phyloP scores from a whole-genome alignment of 2,329 filamentous ascomycete species.

The Aspergillus sp. region DNA sequence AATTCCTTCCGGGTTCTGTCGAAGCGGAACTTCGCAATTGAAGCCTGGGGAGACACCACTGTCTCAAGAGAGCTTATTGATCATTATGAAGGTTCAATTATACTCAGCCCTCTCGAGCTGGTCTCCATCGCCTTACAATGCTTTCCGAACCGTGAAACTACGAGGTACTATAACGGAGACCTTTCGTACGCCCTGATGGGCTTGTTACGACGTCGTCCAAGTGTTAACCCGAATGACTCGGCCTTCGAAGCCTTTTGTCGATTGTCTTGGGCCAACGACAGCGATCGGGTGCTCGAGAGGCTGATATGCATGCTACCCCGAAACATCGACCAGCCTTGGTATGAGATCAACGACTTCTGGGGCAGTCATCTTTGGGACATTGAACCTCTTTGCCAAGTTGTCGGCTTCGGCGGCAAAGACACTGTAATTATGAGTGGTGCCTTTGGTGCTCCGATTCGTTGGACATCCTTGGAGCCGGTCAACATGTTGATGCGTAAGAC shows the following conservation, averaged over 20 bases:
- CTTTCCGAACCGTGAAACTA: slow-evolving; percentile 41
- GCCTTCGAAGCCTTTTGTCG: slow-evolving; percentile 52
- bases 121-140: slow-evolving; percentile 45
- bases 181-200: slow-evolving; percentile 52
- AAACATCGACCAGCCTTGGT: slow-evolving; percentile 35
- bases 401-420: slow-evolving; percentile 45
- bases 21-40: neutral
- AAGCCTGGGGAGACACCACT: slow-evolving; percentile 44
- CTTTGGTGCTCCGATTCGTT: slow-evolving; percentile 45
- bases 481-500: slow-evolving; percentile 21
- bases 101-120: slow-evolving; percentile 46
- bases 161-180: slow-evolving; percentile 43
- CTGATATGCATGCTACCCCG: slow-evolving; percentile 47
- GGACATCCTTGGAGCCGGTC: slow-evolving; percentile 43
- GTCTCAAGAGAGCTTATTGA: slow-evolving; percentile 47
- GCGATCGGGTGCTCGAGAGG: slow-evolving; percentile 48
- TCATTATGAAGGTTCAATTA: slow-evolving; percentile 48
- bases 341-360: slow-evolving; percentile 45
- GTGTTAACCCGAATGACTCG: slow-evolving; percentile 41
- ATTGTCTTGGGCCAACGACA: slow-evolving; percentile 50
- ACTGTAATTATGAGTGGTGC: slow-evolving; percentile 49
- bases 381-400: slow-evolving; percentile 44
- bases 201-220: slow-evolving; percentile 44
- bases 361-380: slow-evolving; percentile 50
- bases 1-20: too few species aligned